phyloP scores from a whole-genome alignment of 306 rosid species.

The Trifolium dubium region DNA sequence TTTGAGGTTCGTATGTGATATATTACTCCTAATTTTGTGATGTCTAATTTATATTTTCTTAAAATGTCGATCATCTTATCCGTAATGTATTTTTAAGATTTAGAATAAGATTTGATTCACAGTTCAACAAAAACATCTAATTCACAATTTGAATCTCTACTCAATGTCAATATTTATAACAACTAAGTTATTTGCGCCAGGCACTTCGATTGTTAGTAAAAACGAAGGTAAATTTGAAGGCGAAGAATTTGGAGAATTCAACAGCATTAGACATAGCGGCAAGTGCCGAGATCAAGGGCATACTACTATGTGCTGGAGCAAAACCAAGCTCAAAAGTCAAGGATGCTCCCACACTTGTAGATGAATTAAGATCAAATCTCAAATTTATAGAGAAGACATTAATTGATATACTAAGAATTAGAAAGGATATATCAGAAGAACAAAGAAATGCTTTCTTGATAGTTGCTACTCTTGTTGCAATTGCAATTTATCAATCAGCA shows the following conservation, averaged over 20 bases:
- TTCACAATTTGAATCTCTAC: too few species aligned
- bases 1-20: not conserved
- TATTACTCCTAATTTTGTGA: too few species aligned
- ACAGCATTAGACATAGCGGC: conserved; percentile 45
- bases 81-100: too few species aligned
- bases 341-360: not conserved
- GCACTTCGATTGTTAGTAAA: conserved; percentile 23
- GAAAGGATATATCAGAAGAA: conserved; percentile 13
- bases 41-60: too few species aligned
- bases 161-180: too few species aligned
- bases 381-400: not conserved
- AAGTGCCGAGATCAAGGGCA: not conserved
- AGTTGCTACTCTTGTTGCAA: conserved; percentile 35
- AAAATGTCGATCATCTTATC: too few species aligned
- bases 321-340: not conserved
- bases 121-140: too few species aligned
- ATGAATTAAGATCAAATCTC: not conserved
- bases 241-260: conserved; percentile 14
- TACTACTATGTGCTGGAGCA: conserved; percentile 23
- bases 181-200: not conserved
- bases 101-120: too few species aligned
- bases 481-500: conserved; percentile 29
- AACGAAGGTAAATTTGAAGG: conserved; percentile 29
- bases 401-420: not conserved
- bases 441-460: not conserved